phyloP scores from a whole-genome alignment of 768 basidiomycete genomes.

The Saitozyma podzolica region DNA sequence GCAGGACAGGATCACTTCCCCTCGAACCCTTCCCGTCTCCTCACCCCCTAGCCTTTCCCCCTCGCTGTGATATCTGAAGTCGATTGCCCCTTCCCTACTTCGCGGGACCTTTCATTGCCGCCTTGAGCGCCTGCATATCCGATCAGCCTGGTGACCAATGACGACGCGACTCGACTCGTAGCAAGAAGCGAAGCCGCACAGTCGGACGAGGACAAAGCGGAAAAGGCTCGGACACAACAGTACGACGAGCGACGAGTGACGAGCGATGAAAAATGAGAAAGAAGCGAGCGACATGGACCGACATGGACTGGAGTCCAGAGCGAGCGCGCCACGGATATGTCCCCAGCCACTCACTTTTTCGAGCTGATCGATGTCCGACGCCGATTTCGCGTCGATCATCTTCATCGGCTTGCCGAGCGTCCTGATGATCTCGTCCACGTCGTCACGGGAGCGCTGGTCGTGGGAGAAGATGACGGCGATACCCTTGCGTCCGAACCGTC shows the following conservation, averaged over 20 bases:
- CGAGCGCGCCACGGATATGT: background rate
- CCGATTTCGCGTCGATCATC: constrained; percentile 71
- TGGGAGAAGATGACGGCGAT: constrained; percentile 98
- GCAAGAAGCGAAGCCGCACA: too few species aligned
- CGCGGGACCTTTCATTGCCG: constrained; percentile 11
- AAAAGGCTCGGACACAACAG: too few species aligned
- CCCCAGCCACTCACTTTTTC: constrained; percentile 66
- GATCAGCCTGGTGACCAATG: background rate
- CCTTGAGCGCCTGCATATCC: constrained; percentile 10
- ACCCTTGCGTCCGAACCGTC: constrained; percentile 94
- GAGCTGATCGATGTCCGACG: constrained; percentile 80
- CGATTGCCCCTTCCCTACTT: too few species aligned
- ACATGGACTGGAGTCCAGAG: too few species aligned
- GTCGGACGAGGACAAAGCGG: too few species aligned
- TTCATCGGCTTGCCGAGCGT: constrained; percentile 74
- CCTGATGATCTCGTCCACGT: constrained; percentile 87
- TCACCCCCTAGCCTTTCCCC: background rate
- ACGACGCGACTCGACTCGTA: too few species aligned
- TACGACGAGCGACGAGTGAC: background rate
- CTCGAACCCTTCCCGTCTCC: background rate
- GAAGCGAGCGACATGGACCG: too few species aligned
- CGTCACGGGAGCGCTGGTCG: constrained; percentile 77
- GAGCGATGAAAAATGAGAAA: background rate
- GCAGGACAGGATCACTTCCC: too few species aligned
- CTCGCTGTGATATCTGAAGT: background rate